Evolutionary conservation across 805 yeast species (phyloP), one percentile per base, ranked within the genome.

Genomic region (Candida maris): DNA sequence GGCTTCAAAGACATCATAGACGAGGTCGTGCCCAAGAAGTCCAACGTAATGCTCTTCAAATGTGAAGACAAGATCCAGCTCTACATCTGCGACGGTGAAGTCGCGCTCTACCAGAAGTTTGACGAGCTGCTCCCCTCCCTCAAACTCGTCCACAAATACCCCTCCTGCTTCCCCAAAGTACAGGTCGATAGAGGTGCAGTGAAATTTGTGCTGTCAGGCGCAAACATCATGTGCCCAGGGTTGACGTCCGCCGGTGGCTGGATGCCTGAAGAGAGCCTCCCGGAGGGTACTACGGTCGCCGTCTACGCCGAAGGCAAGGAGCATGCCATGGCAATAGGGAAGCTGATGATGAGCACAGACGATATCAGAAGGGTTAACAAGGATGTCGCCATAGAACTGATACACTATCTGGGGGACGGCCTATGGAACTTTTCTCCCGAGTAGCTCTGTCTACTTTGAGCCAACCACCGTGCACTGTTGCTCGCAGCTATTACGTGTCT

Each of bases 191-290:
- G 96, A 57, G 97, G 97, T 39, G 97, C 97, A 34, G 89, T 89
- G 59, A 89, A 89, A 62, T 89, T 89, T 55, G 93, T 89, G 18
- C 66, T 89, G n/a, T 82, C 95, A 4, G 97, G 97, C 38, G 96
- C 97, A 19, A 89, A 89, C 55, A 85, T 89, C 54, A 89, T 89
- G 97, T 89, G 96, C 62, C 96, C 96, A 3, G 96, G 96, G 14
- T 71, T 87, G 45, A 87, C 96, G 0, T 79, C 93, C 14, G 71
- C 81, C 2, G 96, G 96, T 27, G 96, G 95, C 15, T 62, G 65
- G 36, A 67, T 88, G 42, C 96, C 96, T 15, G 89, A 80, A 17
- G 81, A 81, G 20, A 76, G 81, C 25, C 57, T 78, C 40, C 79
- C 74, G 27, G 70, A 76, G 48, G 94, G 73, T 36, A 68, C 80